phyloP scores from a whole-genome alignment of 441 rosid species.

The Aleurites moluccanus region DNA sequence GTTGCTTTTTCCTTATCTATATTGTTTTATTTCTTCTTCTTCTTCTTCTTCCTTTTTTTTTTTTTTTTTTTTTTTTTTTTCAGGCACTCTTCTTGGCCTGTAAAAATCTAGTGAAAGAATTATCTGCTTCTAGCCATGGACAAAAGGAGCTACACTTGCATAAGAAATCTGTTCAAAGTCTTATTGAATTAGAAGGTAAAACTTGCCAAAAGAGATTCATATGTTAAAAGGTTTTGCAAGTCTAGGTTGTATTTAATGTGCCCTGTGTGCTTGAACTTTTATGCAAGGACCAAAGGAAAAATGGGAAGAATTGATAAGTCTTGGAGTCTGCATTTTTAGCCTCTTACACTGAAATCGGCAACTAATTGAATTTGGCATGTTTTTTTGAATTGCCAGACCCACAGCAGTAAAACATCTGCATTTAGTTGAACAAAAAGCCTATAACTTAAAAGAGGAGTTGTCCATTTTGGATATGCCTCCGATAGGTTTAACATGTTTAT shows the following conservation, averaged over 20 bases:
- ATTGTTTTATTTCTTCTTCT: slow-evolving; percentile 11
- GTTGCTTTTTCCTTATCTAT: slow-evolving; percentile 13
- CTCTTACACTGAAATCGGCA: not conserved
- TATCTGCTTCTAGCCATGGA: slow-evolving; percentile 39
- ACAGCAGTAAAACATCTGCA: not conserved
- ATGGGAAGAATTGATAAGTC: not conserved
- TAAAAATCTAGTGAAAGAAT: slow-evolving; percentile 52
- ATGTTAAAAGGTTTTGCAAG: not conserved
- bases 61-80: slow-evolving; percentile 29
- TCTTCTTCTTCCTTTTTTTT: slow-evolving; percentile 19
- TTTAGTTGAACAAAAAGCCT: not conserved
- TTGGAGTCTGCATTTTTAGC: not conserved
- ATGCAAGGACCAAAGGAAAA: not conserved
- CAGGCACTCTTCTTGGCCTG: slow-evolving; percentile 90
- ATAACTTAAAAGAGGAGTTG: not conserved
- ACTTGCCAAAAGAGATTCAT: not conserved
- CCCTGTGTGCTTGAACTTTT: not conserved
- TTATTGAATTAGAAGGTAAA: slow-evolving; percentile 71
- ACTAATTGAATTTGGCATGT: not conserved
- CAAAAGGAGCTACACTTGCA: slow-evolving; percentile 48
- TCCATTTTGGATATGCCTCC: not conserved
- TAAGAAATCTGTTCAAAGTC: slow-evolving; percentile 48
- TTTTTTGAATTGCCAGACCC: not conserved
- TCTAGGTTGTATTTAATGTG: not conserved
- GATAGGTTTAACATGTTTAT: not conserved